Evolutionary conservation across 179 eudicot species (phyloP), one percentile per base, ranked within the genome.

Genomic region (Nepenthes alata): DNA sequence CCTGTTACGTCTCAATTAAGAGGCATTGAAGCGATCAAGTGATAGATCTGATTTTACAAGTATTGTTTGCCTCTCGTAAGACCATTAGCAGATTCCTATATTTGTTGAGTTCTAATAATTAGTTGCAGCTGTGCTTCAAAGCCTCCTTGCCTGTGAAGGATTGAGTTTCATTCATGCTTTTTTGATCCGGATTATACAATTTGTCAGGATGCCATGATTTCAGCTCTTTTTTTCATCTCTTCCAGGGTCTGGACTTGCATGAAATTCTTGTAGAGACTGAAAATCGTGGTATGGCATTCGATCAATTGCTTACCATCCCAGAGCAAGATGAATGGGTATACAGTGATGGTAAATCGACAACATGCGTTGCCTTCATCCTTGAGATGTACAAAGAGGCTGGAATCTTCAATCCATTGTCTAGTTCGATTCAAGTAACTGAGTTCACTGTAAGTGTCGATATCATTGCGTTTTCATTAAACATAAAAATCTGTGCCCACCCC

Each of bases 321-420:
- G 98, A 93, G 70, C 89, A 89, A 78, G 98, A 93, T 57, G 97
- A 93, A 2, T 91, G 98, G 98, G 78, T 79, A 7, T 91, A 91
- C 60, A 91, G 96, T 58, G 98, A 91, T 70, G 98, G 98, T 11
- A 86, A 93, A 79, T 93, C 98, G n/a, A 93, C 95, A 25, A 89
- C 98, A 5, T 93, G 99, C 35, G 99, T 93, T 50, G 96, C 99
- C 77, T 93, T 90, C 58, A 93, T 93, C 58, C 81, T 94, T 70
- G 83, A 74, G 61, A 90, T 94, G 97, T 94, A 94, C 64, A 94
- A 94, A 82, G 97, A 81, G 61, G 99, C 99, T 37, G 97, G 99
- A 53, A 74, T 94, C 16, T 85, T 94, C 65, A 84, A 80, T 55
- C 91, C 99, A 37, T 62, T 81, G 34, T 64, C 90, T 35, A 74